Evolutionary conservation across 1,139 yeast species (phyloP), one percentile per base, ranked within the genome.

Genomic region (Pichia sp.): DNA sequence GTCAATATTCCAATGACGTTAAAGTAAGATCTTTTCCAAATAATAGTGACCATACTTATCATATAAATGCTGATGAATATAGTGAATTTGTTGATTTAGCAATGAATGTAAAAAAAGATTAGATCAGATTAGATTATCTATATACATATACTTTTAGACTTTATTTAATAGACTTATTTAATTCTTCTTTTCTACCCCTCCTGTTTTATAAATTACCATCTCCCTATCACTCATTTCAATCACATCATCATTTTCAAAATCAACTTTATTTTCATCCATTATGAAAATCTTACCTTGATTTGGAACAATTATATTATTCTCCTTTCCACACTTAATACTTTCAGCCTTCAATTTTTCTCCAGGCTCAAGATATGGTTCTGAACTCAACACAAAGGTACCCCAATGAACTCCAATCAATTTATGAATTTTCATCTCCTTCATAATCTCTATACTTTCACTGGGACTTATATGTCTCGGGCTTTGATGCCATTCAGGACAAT

Each of bases 401-500:
- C 96, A 91, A 67, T 91, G 98, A 34, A 91, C 87, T 1, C 98
- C 98, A 56, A 87, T 79, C 71, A 87, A 80, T 59, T 76, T 80
- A 51, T 74, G 68, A 4, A 87, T 82, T 3, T 76, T 71, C 51
- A 88, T 62, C 58, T 85, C 88, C 18, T 75, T 66, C 76, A 84
- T 83, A 5, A 90, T 83, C 57, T 79, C 72, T 3, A 87, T 60
- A 7, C 93, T 83, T 62, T 91, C 98, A 45, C 72, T 73, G 0
- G 98, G 97, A 44, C 84, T 83, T 45, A 85, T 87, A 64, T 91
- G 98, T 59, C 96, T 78, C 7, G 96, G 95, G 53, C 80, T 79
- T 62, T 91, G 91, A 63, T 90, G 97, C 96, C 96, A 89, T 58
- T 88, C 81, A 0, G 98, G 98, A 61, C 93, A 86, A 67, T 91